Conservation (phyloP, 805 yeast genomes). For the Suhomyces vadensis region DNA sequence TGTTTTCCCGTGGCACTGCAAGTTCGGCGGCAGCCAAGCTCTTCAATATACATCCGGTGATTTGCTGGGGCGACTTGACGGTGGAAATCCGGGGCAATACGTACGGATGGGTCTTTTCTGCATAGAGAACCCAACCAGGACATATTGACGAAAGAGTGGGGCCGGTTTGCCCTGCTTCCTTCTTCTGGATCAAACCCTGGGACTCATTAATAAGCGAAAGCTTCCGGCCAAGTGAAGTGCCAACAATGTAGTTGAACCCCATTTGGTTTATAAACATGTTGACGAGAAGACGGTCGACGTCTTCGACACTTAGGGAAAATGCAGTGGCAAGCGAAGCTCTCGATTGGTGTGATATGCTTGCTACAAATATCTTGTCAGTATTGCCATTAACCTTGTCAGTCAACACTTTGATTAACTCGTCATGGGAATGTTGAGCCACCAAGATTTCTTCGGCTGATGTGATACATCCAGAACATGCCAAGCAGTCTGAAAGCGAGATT, state of each 20-base stretch:
- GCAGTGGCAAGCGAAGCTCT: constrained; percentile 81
- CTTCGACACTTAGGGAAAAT: constrained; percentile 49
- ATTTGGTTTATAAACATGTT: constrained; percentile 58
- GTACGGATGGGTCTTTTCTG: constrained; percentile 92
- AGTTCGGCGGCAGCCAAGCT: constrained; percentile 39
- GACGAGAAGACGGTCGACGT: constrained; percentile 61
- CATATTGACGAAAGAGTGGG: constrained; percentile 76
- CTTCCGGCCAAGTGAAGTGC: constrained; percentile 79
- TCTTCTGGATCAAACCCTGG: constrained; percentile 46
- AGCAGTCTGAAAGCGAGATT: constrained; percentile 86
- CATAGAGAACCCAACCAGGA: constrained; percentile 96
- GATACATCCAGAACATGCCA: constrained; percentile 96
- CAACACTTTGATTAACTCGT: constrained; percentile 66
- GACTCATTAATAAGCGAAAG: constrained; percentile 53
- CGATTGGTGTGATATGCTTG: constrained; percentile 83
- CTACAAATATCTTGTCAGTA: constrained; percentile 53
- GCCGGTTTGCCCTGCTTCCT: constrained; percentile 24
- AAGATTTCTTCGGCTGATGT: constrained; percentile 96
- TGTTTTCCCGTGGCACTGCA: constrained; percentile 31
- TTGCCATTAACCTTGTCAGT: constrained; percentile 23
- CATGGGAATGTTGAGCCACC: constrained; percentile 87
- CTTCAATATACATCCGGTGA: constrained; percentile 80
- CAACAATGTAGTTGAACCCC: constrained; percentile 75
- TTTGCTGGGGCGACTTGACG: constrained; percentile 90
- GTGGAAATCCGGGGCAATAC: constrained; percentile 68